Conservation (phyloP, 768 basidiomycete genomes). For the Hericium coralloides region DNA sequence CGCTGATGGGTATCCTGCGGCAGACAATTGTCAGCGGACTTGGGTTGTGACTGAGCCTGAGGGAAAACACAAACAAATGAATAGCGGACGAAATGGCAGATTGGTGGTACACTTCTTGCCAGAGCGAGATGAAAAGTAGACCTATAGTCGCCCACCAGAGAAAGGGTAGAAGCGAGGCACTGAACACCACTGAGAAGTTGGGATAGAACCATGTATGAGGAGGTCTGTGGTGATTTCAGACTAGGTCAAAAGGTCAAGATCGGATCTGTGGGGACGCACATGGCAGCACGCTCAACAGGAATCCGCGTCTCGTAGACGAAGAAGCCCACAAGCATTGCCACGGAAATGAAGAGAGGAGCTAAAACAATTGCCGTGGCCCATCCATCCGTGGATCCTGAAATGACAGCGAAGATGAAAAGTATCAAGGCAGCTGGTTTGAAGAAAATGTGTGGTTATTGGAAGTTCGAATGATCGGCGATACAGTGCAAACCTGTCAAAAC, state of each 20-base stretch:
- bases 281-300: constrained; percentile 24
- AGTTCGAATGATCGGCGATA: no score
- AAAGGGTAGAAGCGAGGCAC: constrained; percentile 27
- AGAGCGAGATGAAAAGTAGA: constrained; percentile 24
- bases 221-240: constrained; percentile 15
- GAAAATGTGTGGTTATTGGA: not conserved
- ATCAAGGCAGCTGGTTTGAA: constrained; percentile 19
- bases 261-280: constrained; percentile 9
- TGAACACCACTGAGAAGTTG: constrained; percentile 31
- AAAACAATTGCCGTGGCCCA: constrained; percentile 33
- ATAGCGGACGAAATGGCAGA: constrained; percentile 27
- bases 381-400: constrained; percentile 32
- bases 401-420: constrained; percentile 28
- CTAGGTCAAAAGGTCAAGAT: no score
- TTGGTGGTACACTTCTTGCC: constrained; percentile 30
- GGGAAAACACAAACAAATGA: constrained; percentile 23
- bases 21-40: not conserved
- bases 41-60: not conserved
- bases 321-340: constrained; percentile 29
- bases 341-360: constrained; percentile 33
- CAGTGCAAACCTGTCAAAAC: constrained; percentile 21
- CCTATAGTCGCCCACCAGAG: constrained; percentile 32
- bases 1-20: constrained; percentile 4
- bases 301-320: constrained; percentile 33
- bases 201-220: constrained; percentile 29